A percentile compares a stretch with the other conserved stretches of the same genome.
phyloP scores from a whole-genome alignment of 1,284 basidiomycete genomes.

The Volvariella surrecta region DNA sequence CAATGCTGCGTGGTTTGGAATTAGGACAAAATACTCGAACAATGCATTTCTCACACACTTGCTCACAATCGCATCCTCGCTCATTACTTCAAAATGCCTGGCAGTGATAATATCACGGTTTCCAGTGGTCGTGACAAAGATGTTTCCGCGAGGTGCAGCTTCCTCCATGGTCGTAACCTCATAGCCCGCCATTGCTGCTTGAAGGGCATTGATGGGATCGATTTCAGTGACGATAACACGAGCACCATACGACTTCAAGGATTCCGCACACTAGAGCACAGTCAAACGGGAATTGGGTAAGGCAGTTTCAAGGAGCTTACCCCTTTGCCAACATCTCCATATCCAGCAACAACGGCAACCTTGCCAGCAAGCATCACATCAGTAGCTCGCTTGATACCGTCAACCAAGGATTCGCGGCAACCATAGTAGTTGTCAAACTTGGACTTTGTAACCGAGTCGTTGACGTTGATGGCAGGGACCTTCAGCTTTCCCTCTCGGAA shows the following conservation, averaged over 20 bases:
- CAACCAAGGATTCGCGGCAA: conserved; percentile 98
- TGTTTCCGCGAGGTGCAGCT: conserved; percentile 79
- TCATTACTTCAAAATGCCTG: conserved; percentile 92
- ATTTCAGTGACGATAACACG: conserved; percentile 97
- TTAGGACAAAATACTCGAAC: background rate
- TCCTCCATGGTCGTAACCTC: conserved; percentile 99
- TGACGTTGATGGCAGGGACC: conserved; percentile 99
- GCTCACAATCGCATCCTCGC: conserved; percentile 97
- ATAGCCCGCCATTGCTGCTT: conserved; percentile 99
- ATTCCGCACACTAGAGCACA: conserved; percentile 81
- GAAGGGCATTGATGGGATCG: conserved; percentile 99
- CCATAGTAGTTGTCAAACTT: conserved; percentile 98
- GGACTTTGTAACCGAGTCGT: conserved; percentile 99
- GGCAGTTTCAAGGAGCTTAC: conserved; percentile 40
- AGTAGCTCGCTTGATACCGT: conserved; percentile 99
- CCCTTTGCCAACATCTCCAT: conserved; percentile 98
- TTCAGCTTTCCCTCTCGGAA: conserved; percentile 95
- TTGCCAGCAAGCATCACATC: conserved; percentile 99
- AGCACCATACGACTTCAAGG: conserved; percentile 92
- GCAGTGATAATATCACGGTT: conserved; percentile 97
- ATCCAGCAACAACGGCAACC: conserved; percentile 97
- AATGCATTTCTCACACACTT: conserved; percentile 48
- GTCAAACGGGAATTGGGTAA: conserved; percentile 9
- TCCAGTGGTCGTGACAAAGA: conserved; percentile 98
- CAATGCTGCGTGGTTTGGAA: conserved; percentile 78